These are phyloP conservation scores for Amylostereum areolatum DNA, from an alignment of 1,284 basidiomycete species.

Conservation along the genomic window DNA sequence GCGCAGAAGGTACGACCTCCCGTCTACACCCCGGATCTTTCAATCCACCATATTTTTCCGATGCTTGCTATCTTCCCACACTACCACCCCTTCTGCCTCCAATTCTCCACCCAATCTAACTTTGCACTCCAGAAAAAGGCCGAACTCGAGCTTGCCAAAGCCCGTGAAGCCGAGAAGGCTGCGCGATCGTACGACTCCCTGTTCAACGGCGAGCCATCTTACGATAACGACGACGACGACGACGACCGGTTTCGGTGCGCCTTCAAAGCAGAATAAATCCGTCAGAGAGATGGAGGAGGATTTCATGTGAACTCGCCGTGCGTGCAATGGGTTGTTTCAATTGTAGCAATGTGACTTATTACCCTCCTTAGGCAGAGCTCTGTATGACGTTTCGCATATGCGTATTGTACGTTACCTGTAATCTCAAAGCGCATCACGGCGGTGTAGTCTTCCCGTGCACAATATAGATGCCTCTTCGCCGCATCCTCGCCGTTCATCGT, in stretches of 20 bases:
- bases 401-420: too few species aligned
- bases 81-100: neutral
- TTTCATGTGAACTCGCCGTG: conserved; percentile 33
- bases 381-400: too few species aligned
- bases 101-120: neutral
- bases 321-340: too few species aligned
- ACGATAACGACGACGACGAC: conserved; percentile 42
- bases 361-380: too few species aligned
- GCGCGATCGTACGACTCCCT: conserved; percentile 72
- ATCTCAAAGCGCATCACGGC: too few species aligned
- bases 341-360: too few species aligned
- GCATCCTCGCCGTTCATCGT: too few species aligned
- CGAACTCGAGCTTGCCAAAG: conserved; percentile 59
- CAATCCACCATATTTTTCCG: neutral
- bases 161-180: conserved; percentile 70
- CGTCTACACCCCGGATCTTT: neutral
- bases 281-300: conserved; percentile 61
- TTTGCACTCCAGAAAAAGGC: conserved; percentile 53
- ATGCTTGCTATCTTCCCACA: neutral
- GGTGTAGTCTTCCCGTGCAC: too few species aligned
- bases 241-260: conserved; percentile 27
- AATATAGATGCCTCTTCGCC: too few species aligned
- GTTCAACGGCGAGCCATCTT: conserved; percentile 34
- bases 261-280: too few species aligned
- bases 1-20: conserved; percentile 43